Base-by-base conservation (phyloP, 2,329 filamentous ascomycete species). In the Aschersonia sp. region DNA sequence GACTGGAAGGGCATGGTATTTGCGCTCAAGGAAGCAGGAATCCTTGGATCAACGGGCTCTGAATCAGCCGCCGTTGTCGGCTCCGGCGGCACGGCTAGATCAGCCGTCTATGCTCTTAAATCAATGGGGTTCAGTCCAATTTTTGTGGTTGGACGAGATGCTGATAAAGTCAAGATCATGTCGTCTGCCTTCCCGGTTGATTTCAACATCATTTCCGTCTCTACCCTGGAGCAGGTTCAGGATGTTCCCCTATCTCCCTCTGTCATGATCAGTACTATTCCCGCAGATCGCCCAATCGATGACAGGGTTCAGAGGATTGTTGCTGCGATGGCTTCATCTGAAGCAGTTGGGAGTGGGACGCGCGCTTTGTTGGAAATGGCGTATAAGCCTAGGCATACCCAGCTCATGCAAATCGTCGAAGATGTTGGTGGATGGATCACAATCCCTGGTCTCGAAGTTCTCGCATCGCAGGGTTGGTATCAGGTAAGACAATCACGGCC, bases 1-100 rank as follows among this genome's bases (percentile, higher is more conserved):
- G 92, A 98, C 68, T 98, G 88, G 84, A 76, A 80, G 58, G 92
- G 92, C 52, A 98, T 98, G 80, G 79, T 84, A 2, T 78, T 84
- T 55, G 82, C 86, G 4, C 75, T 98, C 22, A 78, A 76, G 49
- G 77, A 77, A 41, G 81, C 79, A 2, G 86, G 86, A 6, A 70
- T 84, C 40, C 66, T 67, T 22, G 45, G 52, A 51, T 63, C 54
- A 56, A 61, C 59, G 47, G 47, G 50, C 37, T 22, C 51, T 35
- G 51, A 48, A 41, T 76, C 81, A 48, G 90, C 78, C 30, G 77
- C 95, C 54, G 86, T 97, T 11, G 79, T 98, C 47, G 92, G 92
- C 4, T 87, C 87, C 6, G 92, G 92, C 11, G 92, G 92, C 30
- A 98, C 92, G 5, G 86, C 88, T 0, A 81, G 92, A 49, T 92